phyloP scores from a whole-genome alignment of 208 protist species.

The Leishmania gerbilli region DNA sequence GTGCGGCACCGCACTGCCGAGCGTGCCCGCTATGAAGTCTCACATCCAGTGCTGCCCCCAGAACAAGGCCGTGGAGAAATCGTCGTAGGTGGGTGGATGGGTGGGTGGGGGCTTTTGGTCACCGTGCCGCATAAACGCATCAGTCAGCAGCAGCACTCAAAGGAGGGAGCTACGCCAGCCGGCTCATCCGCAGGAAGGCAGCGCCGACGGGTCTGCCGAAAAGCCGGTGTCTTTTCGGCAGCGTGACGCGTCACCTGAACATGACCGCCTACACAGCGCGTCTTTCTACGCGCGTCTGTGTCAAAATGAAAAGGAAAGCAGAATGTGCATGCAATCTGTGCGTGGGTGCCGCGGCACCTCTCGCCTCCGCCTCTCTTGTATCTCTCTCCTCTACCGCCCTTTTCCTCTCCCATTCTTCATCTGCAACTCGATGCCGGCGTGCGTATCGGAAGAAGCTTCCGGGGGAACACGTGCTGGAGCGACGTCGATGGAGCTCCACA shows the following conservation, averaged over 20 bases:
- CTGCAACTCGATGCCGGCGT: neutral
- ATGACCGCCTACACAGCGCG: neutral
- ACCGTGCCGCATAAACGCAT: neutral
- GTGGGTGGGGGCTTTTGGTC: too few species aligned
- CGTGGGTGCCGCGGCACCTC: neutral
- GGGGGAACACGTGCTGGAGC: neutral
- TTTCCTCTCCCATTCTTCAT: neutral
- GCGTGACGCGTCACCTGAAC: neutral
- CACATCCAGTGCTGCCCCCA: conserved; percentile 59
- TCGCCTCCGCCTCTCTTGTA: neutral
- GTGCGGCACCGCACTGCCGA: conserved; percentile 60
- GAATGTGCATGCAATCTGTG: neutral
- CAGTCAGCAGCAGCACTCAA: neutral
- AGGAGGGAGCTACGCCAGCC: neutral
- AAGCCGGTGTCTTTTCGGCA: neutral
- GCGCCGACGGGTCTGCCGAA: neutral
- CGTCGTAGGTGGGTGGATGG: neutral
- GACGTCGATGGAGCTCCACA: neutral
- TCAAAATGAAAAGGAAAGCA: neutral
- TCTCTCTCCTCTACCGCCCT: neutral
- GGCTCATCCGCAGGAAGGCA: neutral
- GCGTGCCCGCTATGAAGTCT: conserved; percentile 61
- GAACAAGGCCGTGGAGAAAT: conserved; percentile 44
- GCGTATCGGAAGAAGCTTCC: neutral
- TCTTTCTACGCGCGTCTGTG: neutral